Conservation (phyloP, 352 stramenopile species). For the Thraustochytrium aureum region DNA sequence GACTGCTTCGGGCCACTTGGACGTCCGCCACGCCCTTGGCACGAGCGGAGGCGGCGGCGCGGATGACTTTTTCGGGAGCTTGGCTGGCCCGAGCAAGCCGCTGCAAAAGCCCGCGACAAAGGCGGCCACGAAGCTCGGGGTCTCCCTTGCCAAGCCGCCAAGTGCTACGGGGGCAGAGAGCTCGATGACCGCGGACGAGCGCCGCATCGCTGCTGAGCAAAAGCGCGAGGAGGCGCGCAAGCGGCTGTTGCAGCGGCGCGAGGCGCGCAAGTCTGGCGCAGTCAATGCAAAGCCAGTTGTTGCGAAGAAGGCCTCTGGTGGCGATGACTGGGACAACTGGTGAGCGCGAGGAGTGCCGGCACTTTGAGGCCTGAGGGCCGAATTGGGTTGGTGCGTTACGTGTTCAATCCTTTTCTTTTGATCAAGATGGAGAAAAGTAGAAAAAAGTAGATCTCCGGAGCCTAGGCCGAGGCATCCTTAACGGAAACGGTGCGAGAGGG, state of each 20-base stretch:
- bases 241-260: conserved; percentile 38
- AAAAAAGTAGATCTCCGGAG: too few species aligned
- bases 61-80: conserved; percentile 27
- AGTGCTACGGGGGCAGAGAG: neutral
- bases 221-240: conserved; percentile 48
- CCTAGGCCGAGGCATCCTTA: too few species aligned
- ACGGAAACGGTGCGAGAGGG: too few species aligned
- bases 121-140: neutral
- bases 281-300: neutral
- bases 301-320: neutral
- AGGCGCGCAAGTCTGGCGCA: neutral
- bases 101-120: neutral
- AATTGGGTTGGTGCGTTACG: too few species aligned
- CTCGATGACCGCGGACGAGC: neutral
- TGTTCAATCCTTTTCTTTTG: too few species aligned
- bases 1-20: neutral
- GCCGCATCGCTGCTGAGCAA: neutral
- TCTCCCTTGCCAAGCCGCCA: neutral
- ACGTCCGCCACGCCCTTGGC: neutral
- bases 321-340: conserved; percentile 52
- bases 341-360: too few species aligned
- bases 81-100: neutral
- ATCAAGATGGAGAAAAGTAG: too few species aligned
- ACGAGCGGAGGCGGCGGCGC: conserved; percentile 1
- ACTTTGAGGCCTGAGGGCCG: too few species aligned